Conservation (phyloP, 371 early-diverging fungal species). For the Mucor irregularis region DNA sequence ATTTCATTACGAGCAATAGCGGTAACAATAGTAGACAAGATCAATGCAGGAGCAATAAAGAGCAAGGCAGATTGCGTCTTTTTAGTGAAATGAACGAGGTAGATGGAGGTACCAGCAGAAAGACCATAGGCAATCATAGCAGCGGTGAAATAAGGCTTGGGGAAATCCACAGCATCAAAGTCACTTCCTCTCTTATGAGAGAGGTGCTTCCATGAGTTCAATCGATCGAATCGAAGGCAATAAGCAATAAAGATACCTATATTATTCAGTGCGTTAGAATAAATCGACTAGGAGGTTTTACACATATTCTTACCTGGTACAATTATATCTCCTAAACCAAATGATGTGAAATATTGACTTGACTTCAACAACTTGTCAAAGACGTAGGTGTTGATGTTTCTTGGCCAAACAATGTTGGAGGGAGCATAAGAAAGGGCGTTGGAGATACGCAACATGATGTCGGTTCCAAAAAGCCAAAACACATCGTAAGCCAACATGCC, state of each 20-base stretch:
- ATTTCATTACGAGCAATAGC: conserved; percentile 75
- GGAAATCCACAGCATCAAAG: conserved; percentile 18
- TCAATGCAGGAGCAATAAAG: conserved; percentile 90
- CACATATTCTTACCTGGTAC: conserved; percentile 70
- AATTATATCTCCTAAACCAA: conserved; percentile 95
- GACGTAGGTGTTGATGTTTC: conserved; percentile 50
- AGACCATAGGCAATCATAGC: conserved; percentile 75
- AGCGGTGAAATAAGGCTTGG: conserved; percentile 78
- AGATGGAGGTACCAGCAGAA: conserved; percentile 82
- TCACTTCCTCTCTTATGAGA: not conserved
- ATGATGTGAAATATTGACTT: conserved; percentile 75
- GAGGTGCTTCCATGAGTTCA: conserved; percentile 27
- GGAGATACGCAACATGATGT: conserved; percentile 93
- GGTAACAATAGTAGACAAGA: conserved; percentile 68
- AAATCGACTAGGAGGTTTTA: not conserved
- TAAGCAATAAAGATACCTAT: conserved; percentile 84
- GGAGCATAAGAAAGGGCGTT: conserved; percentile 84
- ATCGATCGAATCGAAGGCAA: conserved; percentile 80
- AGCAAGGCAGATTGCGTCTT: conserved; percentile 91
- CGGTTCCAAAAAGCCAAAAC: conserved; percentile 96
- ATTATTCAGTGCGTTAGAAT: no score
- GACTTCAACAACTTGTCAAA: conserved; percentile 36
- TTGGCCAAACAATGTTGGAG: conserved; percentile 88
- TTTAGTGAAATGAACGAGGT: conserved; percentile 88
- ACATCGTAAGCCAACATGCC: conserved; percentile 92